Conservation (phyloP, 2,329 filamentous ascomycete genomes). For the Pseudogymnoascus sp. region DNA sequence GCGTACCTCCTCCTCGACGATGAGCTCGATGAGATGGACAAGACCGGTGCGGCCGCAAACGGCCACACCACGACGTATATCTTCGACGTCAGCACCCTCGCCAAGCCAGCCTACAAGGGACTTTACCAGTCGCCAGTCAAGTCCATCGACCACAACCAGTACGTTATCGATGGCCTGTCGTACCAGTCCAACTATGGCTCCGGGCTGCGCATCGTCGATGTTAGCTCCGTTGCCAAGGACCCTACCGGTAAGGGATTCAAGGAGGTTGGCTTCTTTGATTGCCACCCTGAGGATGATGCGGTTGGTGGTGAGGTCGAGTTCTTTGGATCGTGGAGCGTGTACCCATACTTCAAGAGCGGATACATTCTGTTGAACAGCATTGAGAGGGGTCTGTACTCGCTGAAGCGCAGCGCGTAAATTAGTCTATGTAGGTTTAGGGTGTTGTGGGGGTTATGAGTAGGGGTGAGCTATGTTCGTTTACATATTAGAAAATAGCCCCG, state of each 20-base stretch:
- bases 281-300: conserved; percentile 23
- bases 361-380: conserved; percentile 33
- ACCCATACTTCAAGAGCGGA: conserved; percentile 33
- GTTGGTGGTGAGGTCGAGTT: conserved; percentile 34
- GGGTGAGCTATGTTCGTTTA: background rate
- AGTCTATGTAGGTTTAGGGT: background rate
- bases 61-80: conserved; percentile 44
- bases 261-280: conserved; percentile 36
- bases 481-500: background rate
- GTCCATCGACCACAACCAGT: conserved; percentile 42
- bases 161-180: conserved; percentile 34
- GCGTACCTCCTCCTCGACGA: conserved; percentile 45
- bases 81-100: conserved; percentile 38
- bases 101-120: conserved; percentile 35
- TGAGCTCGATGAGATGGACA: conserved; percentile 43
- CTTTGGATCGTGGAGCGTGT: conserved; percentile 37
- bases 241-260: conserved; percentile 31
- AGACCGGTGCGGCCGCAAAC: conserved; percentile 34
- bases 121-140: conserved; percentile 33
- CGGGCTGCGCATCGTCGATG: conserved; percentile 33
- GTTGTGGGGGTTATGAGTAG: background rate
- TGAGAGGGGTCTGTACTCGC: conserved; percentile 36
- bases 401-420: conserved; percentile 22
- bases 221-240: conserved; percentile 32
- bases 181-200: conserved; percentile 45